phyloP scores from a whole-genome alignment of 352 stramenopile species.

The Plasmopara muralis region DNA sequence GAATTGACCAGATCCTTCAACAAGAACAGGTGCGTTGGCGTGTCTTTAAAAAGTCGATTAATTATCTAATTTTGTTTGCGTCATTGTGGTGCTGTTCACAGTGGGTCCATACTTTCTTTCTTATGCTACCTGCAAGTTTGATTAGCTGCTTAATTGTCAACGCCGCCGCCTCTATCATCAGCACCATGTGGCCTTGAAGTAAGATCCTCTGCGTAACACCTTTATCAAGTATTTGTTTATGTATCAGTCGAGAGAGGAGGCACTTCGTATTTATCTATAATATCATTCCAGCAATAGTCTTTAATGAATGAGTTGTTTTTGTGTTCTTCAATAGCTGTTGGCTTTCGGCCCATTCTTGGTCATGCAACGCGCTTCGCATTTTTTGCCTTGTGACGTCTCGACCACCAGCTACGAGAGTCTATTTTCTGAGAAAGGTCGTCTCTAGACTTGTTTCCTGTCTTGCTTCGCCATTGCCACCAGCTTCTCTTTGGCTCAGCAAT shows the following conservation, averaged over 20 bases:
- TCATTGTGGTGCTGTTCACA: constrained; percentile 15
- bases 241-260: constrained; percentile 11
- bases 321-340: constrained; percentile 6
- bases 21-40: constrained; percentile 56
- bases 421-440: constrained; percentile 14
- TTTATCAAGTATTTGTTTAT: constrained; percentile 2
- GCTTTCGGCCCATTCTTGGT: neutral
- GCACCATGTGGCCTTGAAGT: constrained; percentile 66
- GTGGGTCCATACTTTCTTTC: constrained; percentile 74
- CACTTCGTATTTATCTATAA: constrained; percentile 20
- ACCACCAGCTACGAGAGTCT: constrained; percentile 20
- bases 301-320: constrained; percentile 28
- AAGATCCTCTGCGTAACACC: constrained; percentile 4
- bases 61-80: constrained; percentile 10
- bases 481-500: constrained; percentile 8
- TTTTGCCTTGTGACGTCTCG: constrained; percentile 20
- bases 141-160: constrained; percentile 80
- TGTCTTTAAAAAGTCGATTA: neutral
- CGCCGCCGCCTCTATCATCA: constrained; percentile 58
- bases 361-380: constrained; percentile 10
- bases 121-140: constrained; percentile 74
- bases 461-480: constrained; percentile 24
- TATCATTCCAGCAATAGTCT: constrained; percentile 10
- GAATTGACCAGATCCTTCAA: constrained; percentile 61
- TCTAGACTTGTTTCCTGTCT: constrained; percentile 9